phyloP scores from a whole-genome alignment of 1,284 basidiomycete genomes.

The Cutaneotrichosporon sp. region DNA sequence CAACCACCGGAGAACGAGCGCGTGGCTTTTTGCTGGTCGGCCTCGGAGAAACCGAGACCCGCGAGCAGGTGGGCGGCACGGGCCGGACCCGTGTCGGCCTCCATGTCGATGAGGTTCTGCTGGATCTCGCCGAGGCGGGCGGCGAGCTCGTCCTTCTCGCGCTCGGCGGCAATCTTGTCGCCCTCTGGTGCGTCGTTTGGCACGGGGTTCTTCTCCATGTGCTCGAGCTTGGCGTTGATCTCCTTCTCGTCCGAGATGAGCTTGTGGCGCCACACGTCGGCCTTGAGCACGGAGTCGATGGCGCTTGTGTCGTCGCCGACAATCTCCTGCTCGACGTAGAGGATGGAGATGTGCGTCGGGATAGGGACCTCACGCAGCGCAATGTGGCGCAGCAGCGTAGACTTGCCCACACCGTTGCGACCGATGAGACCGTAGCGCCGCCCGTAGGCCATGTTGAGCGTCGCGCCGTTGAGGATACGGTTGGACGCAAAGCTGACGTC shows the following conservation, averaged over 20 bases:
- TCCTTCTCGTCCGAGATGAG: slow-evolving; percentile 26
- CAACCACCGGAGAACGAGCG: slow-evolving; percentile 97
- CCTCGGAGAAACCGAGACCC: slow-evolving; percentile 87
- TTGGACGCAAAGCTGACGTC: slow-evolving; percentile 95
- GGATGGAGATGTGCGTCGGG: slow-evolving; percentile 82
- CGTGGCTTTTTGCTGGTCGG: slow-evolving; percentile 81
- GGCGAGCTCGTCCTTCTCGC: slow-evolving; percentile 77
- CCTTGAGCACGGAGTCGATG: slow-evolving; percentile 90
- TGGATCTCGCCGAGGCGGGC: slow-evolving; percentile 90
- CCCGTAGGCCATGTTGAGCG: slow-evolving; percentile 83
- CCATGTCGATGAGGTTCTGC: slow-evolving; percentile 83
- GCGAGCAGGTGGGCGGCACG: slow-evolving; percentile 87
- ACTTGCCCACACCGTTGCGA: slow-evolving; percentile 98
- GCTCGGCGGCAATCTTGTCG: slow-evolving; percentile 74
- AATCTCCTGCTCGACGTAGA: slow-evolving; percentile 99
- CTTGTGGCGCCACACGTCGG: slow-evolving; percentile 91
- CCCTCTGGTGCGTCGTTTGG: slow-evolving; percentile 59
- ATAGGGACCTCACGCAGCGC: slow-evolving; percentile 96
- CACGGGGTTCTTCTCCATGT: slow-evolving; percentile 60
- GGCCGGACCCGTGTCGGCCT: slow-evolving; percentile 75
- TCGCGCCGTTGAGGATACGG: slow-evolving; percentile 77
- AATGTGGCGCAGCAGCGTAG: slow-evolving; percentile 95
- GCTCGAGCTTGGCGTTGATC: slow-evolving; percentile 60
- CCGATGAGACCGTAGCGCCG: slow-evolving; percentile 96
- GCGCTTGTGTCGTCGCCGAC: slow-evolving; percentile 77